A percentile compares a stretch with the other conserved stretches of the same genome.
phyloP scores from a whole-genome alignment of 176 grass and related monocot genomes.

The Oropetium thomaeum region DNA sequence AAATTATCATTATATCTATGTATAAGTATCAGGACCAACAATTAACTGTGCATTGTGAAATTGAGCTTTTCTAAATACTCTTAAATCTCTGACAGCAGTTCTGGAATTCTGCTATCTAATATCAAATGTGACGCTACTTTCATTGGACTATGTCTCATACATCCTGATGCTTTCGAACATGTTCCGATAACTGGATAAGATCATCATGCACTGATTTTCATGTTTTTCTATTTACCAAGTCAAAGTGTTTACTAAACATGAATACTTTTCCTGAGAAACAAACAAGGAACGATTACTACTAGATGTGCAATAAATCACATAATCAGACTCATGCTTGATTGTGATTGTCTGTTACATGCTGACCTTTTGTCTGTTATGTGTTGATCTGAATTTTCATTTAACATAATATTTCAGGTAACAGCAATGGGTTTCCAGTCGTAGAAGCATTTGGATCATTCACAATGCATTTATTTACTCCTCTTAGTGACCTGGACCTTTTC shows the following conservation, averaged over 20 bases:
- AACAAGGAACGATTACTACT: not conserved
- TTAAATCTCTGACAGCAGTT: not conserved
- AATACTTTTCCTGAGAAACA: not conserved
- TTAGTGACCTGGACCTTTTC: conserved; percentile 90
- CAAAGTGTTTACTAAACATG: not conserved
- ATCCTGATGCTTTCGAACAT: not conserved
- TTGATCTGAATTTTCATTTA: conserved; percentile 1
- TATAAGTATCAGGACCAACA: not conserved
- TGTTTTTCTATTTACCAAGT: not conserved
- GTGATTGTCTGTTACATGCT: not conserved
- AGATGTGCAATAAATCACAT: not conserved
- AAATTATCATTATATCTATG: not conserved
- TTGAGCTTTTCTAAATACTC: not conserved
- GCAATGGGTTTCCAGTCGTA: conserved; percentile 54
- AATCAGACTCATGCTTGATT: not conserved
- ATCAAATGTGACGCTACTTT: not conserved
- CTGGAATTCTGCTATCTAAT: not conserved
- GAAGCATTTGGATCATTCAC: conserved; percentile 92
- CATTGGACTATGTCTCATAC: not conserved
- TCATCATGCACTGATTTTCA: not conserved
- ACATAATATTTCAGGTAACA: conserved; percentile 46
- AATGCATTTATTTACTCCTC: conserved; percentile 85
- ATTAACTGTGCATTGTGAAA: not conserved
- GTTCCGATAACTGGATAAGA: not conserved
- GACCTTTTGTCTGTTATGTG: not conserved